A percentile compares a stretch with the other conserved stretches of the same genome.
These are phyloP conservation scores for Priceomyces fermenticarens DNA, from an alignment of 805 yeast species.

Conservation along the genomic window DNA sequence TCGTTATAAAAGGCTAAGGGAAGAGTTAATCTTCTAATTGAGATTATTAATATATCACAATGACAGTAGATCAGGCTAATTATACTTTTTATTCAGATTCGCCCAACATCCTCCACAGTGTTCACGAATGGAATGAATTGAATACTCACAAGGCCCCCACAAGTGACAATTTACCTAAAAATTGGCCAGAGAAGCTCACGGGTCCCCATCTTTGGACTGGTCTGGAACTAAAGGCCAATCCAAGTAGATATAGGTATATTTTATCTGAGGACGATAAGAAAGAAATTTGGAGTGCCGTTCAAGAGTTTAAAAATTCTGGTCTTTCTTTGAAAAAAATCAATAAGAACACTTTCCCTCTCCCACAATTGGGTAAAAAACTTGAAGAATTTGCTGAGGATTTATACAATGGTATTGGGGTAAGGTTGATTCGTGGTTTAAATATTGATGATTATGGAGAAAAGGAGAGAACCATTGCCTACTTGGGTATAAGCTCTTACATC, in stretches of 20 bases:
- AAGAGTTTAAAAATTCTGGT: slow-evolving; percentile 1
- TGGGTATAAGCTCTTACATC: slow-evolving; percentile 9
- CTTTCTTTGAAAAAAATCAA: slow-evolving; percentile 2
- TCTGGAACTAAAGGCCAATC: slow-evolving; percentile 5
- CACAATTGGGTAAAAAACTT: slow-evolving; percentile 4
- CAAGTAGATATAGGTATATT: slow-evolving; percentile 7
- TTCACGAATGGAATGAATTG: slow-evolving; percentile 7
- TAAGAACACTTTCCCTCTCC: slow-evolving; percentile 5
- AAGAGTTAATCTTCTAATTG: neutral
- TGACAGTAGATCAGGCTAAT: neutral
- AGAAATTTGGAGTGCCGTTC: slow-evolving; percentile 6
- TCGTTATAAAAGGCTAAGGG: neutral
- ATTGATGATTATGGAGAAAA: slow-evolving; percentile 7
- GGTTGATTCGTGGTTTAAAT: slow-evolving; percentile 8
- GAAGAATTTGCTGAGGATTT: slow-evolving; percentile 7
- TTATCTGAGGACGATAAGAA: slow-evolving; percentile 6
- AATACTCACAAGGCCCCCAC: neutral
- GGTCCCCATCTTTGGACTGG: slow-evolving; percentile 10
- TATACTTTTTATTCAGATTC: slow-evolving; percentile 5
- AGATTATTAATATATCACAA: neutral
- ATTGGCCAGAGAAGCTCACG: slow-evolving; percentile 7
- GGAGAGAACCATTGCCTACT: slow-evolving; percentile 7
- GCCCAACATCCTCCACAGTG: slow-evolving; percentile 6
- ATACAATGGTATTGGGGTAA: slow-evolving; percentile 9
- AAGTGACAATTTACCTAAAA: slow-evolving; percentile 4